Base-by-base conservation (phyloP, 345 rosid species). In the Microcos paniculata region DNA sequence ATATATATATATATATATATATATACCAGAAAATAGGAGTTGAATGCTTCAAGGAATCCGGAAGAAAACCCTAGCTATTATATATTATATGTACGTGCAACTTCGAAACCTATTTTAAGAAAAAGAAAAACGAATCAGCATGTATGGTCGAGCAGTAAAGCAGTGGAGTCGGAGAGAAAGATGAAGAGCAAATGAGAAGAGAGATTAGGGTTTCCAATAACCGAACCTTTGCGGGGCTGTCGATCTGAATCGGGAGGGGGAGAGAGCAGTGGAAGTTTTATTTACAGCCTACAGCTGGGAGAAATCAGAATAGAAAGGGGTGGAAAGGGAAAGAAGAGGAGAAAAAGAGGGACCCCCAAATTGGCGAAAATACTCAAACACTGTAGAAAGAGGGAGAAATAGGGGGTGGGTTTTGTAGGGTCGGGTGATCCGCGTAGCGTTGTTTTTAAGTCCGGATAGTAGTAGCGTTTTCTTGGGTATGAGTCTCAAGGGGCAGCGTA, bases 381-480 rank as follows among this genome's bases (percentile, higher is more conserved):
- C 8, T 9, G 16, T 10, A 0, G 0, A 70, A 35, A n/a, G 1
- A 12, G 24, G 49, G 35, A 52, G 18, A 28, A 55, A 40, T 0
- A 23, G 8, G 19, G 38, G 19, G 38, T 6, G 43, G 24, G 24
- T 76, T 46, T 35, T 4, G 33, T 66, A 18, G 53, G 53, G 64
- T 33, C 63, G 43, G 49, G 42, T 28, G 23, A 42, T n/a, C 70
- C 63, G 68, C 80, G 75, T 80, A 72, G 83, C 83, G 76, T 73
- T 59, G 75, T 31, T 73, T 73, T 57, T 1, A 73, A 77, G 84
- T 73, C 78, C 83, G 30, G 3, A 30, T 52, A 18, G 49, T 52
- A 8, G 30, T 5, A 14, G 10, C 9, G 40, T 15, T 23, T n/a
- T n/a, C n/a, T n/a, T n/a, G n/a, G n/a, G n/a, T n/a, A n/a, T n/a